These are phyloP conservation scores for Scutellaria baicalensis DNA, from an alignment of 257 asterid genomes.

Conservation along the genomic window DNA sequence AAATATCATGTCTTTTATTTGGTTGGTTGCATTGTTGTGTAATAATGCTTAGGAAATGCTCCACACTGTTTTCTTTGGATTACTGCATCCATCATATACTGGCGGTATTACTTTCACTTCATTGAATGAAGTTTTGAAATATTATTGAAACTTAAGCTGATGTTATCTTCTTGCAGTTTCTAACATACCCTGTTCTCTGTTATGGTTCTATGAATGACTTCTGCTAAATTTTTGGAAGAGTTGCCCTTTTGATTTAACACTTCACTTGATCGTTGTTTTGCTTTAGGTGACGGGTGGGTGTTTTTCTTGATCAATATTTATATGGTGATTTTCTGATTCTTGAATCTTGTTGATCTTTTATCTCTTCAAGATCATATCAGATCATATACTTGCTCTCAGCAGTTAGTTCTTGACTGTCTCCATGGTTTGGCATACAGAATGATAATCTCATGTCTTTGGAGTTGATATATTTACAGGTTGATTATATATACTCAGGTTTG, in stretches of 20 bases:
- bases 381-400: neutral
- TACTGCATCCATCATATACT: slow-evolving; percentile 3
- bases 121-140: neutral
- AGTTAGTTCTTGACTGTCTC: neutral
- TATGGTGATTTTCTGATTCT: neutral
- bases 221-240: neutral
- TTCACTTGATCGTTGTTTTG: neutral
- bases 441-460: neutral
- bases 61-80: slow-evolving; percentile 9
- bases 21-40: slow-evolving; percentile 18
- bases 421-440: neutral
- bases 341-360: neutral
- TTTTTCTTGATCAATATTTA: neutral
- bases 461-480: neutral
- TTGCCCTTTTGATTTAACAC: neutral
- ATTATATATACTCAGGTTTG: neutral
- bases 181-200: neutral
- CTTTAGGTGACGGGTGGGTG: neutral
- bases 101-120: slow-evolving; percentile 6
- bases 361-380: neutral
- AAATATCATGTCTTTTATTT: slow-evolving; percentile 6
- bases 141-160: neutral
- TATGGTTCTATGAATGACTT: neutral
- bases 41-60: slow-evolving; percentile 20
- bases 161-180: neutral